Evolutionary conservation across 345 rosid species (phyloP), one percentile per base, ranked within the genome.

Genomic region (Rubroshorea leprosula): DNA sequence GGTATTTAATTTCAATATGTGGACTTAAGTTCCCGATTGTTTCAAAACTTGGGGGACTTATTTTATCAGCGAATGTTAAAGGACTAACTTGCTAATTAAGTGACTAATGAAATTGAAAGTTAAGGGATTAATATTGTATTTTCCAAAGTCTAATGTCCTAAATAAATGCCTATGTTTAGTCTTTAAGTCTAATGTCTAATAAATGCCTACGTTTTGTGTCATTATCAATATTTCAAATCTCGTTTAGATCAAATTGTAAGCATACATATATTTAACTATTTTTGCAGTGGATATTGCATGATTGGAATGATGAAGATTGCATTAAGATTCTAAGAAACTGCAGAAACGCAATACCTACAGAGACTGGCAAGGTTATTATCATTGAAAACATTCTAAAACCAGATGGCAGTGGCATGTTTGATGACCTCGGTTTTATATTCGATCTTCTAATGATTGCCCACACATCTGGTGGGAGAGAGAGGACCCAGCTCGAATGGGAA

Each of bases 401-500:
- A 0, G 60, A 67, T 10, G 71, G 71, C 0, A 15, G 51, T 2
- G 11, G n/a, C 14, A 1, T 6, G 22, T 55, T 61, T 19, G 78
- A 22, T 6, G 75, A 67, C 1, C 14, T 5, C 14, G 69, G 71
- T 0, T 35, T 70, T 15, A 63, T 24, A 6, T 39, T 64, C 21
- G 81, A 73, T 77, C 12, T 70, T 0, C 7, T 58, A 0, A 70
- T 77, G 72, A 1, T 68, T 1, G 76, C 66, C 3, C 53, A 44
- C 17, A 5, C 51, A 0, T 0, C 58, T 0, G 72, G 72, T 5
- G 78, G 72, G 2, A 73, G 61, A 13, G 74, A 65, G 14, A 65
- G 78, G 31, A 71, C 62, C 4, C 67, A 71, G 51, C 19, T 21
- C 16, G 64, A 77, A 65, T 65, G 82, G 78, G 68, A 62, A 47